Evolutionary conservation across 495 filamentous ascomycete genomes (phyloP), one percentile per base, ranked within the genome.

Genomic region (Tuber borchii): DNA sequence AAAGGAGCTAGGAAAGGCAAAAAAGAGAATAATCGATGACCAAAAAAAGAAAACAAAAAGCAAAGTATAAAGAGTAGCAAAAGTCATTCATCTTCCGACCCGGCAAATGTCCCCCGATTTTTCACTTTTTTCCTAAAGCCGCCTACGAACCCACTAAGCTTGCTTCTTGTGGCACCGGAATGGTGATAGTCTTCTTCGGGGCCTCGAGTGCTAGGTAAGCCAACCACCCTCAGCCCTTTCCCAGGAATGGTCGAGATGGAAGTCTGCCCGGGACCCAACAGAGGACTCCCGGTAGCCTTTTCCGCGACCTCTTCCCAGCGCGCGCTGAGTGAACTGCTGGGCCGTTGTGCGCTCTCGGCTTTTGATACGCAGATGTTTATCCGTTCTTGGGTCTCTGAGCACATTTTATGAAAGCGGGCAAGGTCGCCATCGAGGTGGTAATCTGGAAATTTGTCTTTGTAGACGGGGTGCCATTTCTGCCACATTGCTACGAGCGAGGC

Each of bases 401-500:
- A 97, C 12, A 93, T 84, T 2, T 88, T 83, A 79, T 97, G 92
- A 84, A 99, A 99, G 44, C 84, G 83, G 40, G 86, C 84, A 34
- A 94, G 81, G 70, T 93, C 90, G 45, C 90, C 90, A 71, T 89
- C 88, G 61, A 90, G 86, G 46, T 77, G 79, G 8, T 83, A 72
- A 34, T 83, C 75, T 22, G 86, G 76, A 45, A 77, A 81, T 17
- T 82, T 81, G 76, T 86, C 84, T 76, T 86, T 71, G 46, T 88
- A 84, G 31, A 86, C 81, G 2, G 85, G 87, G 69, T 84, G 85
- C 76, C 84, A 85, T 51, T 93, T 91, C 22, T 95, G 87, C 95
- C 95, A 99, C 46, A 98, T 87, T 74, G 91, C 90, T 70, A 97
- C 91, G 26, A 99, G 85, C n/a, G 90, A 90, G 16, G 95, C 94